Base-by-base conservation (phyloP, 371 early-diverging fungal species). In the Mortierella sp. region DNA sequence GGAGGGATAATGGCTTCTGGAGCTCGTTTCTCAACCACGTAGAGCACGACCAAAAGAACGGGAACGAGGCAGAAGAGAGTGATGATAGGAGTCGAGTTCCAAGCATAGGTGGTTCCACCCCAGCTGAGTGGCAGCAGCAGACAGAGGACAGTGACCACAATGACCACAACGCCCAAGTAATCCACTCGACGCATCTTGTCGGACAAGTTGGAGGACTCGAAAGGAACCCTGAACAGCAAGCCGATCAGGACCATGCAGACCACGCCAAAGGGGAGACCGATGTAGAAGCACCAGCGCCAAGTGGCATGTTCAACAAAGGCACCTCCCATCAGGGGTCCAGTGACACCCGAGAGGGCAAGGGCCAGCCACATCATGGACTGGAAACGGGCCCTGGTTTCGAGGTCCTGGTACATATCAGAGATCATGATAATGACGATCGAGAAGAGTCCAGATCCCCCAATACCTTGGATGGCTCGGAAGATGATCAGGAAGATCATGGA, bases 21-120 rank as follows among this genome's bases (percentile, higher is more conserved):
- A 0, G 84, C 87, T 48, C 80, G 79, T 40, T 74, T 77, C 61
- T 92, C 92, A 0, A 88, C 47, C 7, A 81, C 28, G 37, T 85
- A 61, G 50, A 91, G 88, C 1, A 72, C n/a, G 1, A 71, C 37
- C 0, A 83, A 64, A 22, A 88, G 48, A 0, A 83, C 57, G 4
- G 61, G 71, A 13, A 85, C 82, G 7, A 67, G 80, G 22, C 78
- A 70, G 13, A 92, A 78, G 22, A 87, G 78, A 0, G 78, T 81
- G 48, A 90, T 82, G 17, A 92, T 86, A 1, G 77, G 47, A 3
- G 87, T 85, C 28, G 90, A 87, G 34, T 78, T 63, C 94, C 94
- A 94, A 3, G 83, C 56, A 59, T 82, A 83, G 0, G 82, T 82
- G 28, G 84, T 86, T 3, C 94, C 94, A 50, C 90, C 93, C 88